Percentiles rank a stretch among this genome's conserved stretches.
phyloP scores from a whole-genome alignment of 2,329 filamentous ascomycete species.

The Mollisiaceae sp. region DNA sequence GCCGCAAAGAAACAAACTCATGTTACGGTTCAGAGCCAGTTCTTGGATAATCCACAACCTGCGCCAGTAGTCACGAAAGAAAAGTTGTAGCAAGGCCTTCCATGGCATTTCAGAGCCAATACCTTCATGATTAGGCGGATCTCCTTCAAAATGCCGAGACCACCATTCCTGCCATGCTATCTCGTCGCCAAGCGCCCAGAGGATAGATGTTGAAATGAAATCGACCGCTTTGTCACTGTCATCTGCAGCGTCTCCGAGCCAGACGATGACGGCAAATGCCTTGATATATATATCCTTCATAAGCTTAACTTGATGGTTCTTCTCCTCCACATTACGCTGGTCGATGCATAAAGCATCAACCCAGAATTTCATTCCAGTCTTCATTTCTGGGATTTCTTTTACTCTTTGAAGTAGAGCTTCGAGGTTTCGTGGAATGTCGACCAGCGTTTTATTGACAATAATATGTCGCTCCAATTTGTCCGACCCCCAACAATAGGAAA shows the following conservation, averaged over 20 bases:
- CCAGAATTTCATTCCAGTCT: conserved; percentile 22
- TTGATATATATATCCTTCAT: conserved; percentile 35
- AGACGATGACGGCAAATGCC: conserved; percentile 32
- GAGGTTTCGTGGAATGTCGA: conserved; percentile 17
- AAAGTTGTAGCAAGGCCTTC: conserved; percentile 13
- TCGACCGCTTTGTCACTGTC: conserved; percentile 17
- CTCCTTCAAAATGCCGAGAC: background rate
- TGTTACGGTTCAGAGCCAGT: conserved; percentile 24
- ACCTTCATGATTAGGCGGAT: no score
- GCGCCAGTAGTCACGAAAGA: conserved; percentile 18
- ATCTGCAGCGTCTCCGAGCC: conserved; percentile 27
- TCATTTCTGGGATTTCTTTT: conserved; percentile 9
- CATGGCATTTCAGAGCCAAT: conserved; percentile 6
- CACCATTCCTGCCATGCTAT: background rate
- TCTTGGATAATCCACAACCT: conserved; percentile 28
- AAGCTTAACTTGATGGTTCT: conserved; percentile 34
- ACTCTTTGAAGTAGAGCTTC: conserved; percentile 20
- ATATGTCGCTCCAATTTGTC: conserved; percentile 9
- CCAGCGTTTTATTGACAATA: background rate
- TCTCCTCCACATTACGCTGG: conserved; percentile 33
- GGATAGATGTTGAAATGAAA: conserved; percentile 9
- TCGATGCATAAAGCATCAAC: conserved; percentile 32
- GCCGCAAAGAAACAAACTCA: conserved; percentile 24
- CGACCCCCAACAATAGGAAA: conserved; percentile 21
- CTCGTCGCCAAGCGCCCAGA: background rate